phyloP scores from a whole-genome alignment of 148 eudicot species.

The Arbutus unedo region DNA sequence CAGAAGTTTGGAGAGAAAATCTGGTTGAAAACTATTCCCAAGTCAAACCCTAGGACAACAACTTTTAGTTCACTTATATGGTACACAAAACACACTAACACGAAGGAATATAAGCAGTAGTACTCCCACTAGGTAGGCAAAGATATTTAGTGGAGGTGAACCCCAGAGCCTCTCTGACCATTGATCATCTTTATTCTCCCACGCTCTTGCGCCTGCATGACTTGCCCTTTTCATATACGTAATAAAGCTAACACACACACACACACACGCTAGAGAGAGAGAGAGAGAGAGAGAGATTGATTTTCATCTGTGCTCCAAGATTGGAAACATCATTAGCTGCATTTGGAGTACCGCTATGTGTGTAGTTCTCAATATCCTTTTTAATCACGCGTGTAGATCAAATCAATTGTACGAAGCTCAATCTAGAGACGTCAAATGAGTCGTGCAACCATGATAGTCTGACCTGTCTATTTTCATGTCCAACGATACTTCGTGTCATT shows the following conservation, averaged over 20 bases:
- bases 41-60: neutral
- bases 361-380: too few relatives aligned
- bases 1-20: neutral
- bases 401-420: too few relatives aligned
- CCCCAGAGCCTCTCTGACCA: neutral
- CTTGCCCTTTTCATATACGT: neutral
- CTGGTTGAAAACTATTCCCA: neutral
- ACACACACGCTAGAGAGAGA: too few relatives aligned
- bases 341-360: too few relatives aligned
- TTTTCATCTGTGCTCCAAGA: neutral
- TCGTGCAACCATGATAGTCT: too few relatives aligned
- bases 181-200: conserved; percentile 6
- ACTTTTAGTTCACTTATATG: too few relatives aligned
- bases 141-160: neutral
- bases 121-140: neutral
- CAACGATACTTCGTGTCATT: too few relatives aligned
- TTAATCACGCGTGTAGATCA: too few relatives aligned
- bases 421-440: too few relatives aligned
- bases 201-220: conserved; percentile 10
- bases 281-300: neutral
- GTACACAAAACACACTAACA: too few relatives aligned
- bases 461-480: too few relatives aligned
- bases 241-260: neutral
- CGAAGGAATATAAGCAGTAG: neutral
- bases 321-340: too few relatives aligned